These are phyloP conservation scores for Gleditsia sinensis DNA, from an alignment of 306 rosid genomes.

Conservation along the genomic window DNA sequence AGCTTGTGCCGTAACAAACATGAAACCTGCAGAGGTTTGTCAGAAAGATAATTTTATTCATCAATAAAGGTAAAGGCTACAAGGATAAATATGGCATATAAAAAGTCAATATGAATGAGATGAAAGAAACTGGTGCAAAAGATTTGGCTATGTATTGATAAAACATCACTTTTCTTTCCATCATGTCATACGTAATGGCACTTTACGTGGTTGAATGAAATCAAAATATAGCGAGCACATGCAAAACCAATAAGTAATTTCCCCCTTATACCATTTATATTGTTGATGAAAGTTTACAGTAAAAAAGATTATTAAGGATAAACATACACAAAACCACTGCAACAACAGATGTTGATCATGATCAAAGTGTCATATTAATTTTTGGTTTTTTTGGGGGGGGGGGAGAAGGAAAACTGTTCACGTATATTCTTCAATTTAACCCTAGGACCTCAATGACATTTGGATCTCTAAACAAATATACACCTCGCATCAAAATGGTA, in stretches of 20 bases:
- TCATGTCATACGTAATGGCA: not conserved
- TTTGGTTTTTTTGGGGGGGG: no score
- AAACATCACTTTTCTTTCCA: not conserved
- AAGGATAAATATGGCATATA: conserved; percentile 9
- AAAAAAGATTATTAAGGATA: not conserved
- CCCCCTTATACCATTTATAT: not conserved
- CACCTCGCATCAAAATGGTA: not conserved
- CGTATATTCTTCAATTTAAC: conserved; percentile 24
- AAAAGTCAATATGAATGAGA: not conserved
- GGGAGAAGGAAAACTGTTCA: not conserved
- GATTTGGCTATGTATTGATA: conserved; percentile 4
- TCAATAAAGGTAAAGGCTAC: not conserved
- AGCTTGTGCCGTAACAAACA: conserved; percentile 17
- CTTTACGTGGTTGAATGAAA: not conserved
- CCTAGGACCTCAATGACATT: not conserved
- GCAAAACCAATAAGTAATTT: not conserved
- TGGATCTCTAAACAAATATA: conserved; percentile 18
- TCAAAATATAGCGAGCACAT: not conserved
- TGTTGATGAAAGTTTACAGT: not conserved
- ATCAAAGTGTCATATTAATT: not conserved
- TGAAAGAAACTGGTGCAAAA: not conserved
- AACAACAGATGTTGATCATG: not conserved
- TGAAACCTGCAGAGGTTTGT: conserved; percentile 30
- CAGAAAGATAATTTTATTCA: not conserved
- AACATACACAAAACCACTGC: not conserved